Evolutionary conservation across 2,329 filamentous ascomycete genomes (phyloP).

Genomic region (Stachybotrys echinatus): DNA sequence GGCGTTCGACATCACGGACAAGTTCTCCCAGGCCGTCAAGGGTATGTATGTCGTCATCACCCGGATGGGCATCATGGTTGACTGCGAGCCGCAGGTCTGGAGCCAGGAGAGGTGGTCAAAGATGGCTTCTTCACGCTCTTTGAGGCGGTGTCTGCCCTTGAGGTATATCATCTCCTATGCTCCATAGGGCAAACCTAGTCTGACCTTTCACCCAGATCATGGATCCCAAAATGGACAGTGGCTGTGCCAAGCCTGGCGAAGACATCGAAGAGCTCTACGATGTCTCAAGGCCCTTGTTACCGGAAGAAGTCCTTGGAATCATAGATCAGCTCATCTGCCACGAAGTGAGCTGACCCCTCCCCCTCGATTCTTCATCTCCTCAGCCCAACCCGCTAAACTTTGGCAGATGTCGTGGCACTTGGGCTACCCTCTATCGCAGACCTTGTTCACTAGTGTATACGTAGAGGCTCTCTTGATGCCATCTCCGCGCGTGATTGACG

Average conservation of each 20-base stretch:
- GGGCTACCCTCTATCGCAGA: slow-evolving; percentile 93
- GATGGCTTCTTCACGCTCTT: slow-evolving; percentile 93
- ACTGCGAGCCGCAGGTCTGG: slow-evolving; percentile 50
- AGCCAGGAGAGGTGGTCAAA: slow-evolving; percentile 80
- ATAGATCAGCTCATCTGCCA: slow-evolving; percentile 90
- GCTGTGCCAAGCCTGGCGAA: slow-evolving; percentile 71
- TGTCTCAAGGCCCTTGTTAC: slow-evolving; percentile 59
- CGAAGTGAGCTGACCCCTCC: slow-evolving; percentile 55
- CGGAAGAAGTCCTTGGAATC: slow-evolving; percentile 81
- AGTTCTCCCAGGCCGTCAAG: slow-evolving; percentile 47
- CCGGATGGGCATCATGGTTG: slow-evolving; percentile 1
- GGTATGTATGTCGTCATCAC: slow-evolving; percentile 30
- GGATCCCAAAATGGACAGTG: slow-evolving; percentile 99
- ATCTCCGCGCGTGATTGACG: slow-evolving; percentile 54
- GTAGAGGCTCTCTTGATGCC: slow-evolving; percentile 78
- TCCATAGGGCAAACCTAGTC: background rate
- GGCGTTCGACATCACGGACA: slow-evolving; percentile 52
- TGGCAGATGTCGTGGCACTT: slow-evolving; percentile 88
- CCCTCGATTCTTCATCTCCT: background rate
- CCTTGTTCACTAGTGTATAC: slow-evolving; percentile 87
- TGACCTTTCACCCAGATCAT: slow-evolving; percentile 67
- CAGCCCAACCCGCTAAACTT: background rate
- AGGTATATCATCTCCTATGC: slow-evolving; percentile 39
- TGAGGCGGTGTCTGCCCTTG: slow-evolving; percentile 83
- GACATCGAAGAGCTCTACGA: slow-evolving; percentile 82